Evolutionary conservation across 208 protist genomes (phyloP), one percentile per base, ranked within the genome.

Genomic region (Crithidia acanthocephali): DNA sequence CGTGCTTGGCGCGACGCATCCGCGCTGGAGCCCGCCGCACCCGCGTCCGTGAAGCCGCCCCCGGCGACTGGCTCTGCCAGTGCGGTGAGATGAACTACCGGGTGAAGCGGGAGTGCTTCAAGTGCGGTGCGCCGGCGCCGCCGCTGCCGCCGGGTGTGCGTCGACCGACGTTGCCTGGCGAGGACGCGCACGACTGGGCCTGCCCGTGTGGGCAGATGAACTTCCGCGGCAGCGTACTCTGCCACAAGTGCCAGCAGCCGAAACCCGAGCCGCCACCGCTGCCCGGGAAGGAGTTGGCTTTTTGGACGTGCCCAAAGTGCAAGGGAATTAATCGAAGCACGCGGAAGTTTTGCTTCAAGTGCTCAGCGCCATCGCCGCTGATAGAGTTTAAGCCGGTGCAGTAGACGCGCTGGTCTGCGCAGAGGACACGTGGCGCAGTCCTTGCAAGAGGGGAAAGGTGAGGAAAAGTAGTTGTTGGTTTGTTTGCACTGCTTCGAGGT

Each of bases 151-250:
- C 89, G 18, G 92, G 92, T 22, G 86, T 89, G 27, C 87, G 89
- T 9, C 92, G 87, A 11, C 92, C 92, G 0, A 77, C 68, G 9
- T 79, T 97, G n/a, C 92, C 92, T 1, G 92, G 92, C 53, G 92
- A 97, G 73, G 92, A 97, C 71, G 89, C 92, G 15, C 75, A 93
- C 67, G 92, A 97, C 72, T 97, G 92, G 90, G 92, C 92, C 20
- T 97, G 92, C 71, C 87, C 92, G n/a, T 97, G 92, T 48, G 92
- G 92, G 15, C 84, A 94, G 56, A 97, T 97, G 89, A 97, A 97
- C 68, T 97, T 94, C 60, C 75, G 92, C n/a, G 89, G 81, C 40
- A 90, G 74, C 56, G 92, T 97, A 2, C 45, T 90, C 15, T 97
- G 92, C 60, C 72, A 93, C 75, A 92, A 92, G 66, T 97, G 92